A percentile compares a stretch with the other conserved stretches of the same genome.
phyloP scores from a whole-genome alignment of 148 eudicot genomes.

The Rhododendron simsii region DNA sequence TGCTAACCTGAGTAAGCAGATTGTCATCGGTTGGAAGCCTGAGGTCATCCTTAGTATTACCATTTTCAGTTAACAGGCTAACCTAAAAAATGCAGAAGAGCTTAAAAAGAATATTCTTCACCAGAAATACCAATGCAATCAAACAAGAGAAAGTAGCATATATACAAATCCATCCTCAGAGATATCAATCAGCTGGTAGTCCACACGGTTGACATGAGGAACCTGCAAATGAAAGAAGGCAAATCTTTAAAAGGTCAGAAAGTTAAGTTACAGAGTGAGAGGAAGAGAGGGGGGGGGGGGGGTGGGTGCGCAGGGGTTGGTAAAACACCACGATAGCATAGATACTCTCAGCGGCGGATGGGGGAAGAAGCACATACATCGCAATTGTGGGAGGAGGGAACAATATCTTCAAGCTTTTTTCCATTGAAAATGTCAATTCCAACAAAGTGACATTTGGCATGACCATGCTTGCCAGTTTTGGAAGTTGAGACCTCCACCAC shows the following conservation, averaged over 20 bases:
- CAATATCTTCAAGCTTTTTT: constrained; percentile 70
- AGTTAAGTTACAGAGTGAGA: no score
- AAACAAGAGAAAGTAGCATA: not conserved
- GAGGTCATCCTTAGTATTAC: constrained; percentile 81
- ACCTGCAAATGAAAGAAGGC: constrained; percentile 31
- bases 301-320: no score
- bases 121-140: not conserved
- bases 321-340: not conserved
- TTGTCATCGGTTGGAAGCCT: constrained; percentile 71
- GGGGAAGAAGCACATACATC: constrained; percentile 25
- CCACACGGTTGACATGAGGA: constrained; percentile 69
- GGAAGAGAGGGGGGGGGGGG: not conserved
- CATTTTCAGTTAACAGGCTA: constrained; percentile 73
- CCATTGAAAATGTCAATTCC: constrained; percentile 74
- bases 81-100: constrained; percentile 30
- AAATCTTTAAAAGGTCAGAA: not conserved
- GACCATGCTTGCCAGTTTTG: constrained; percentile 89
- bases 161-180: constrained; percentile 70
- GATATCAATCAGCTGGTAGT: constrained; percentile 74
- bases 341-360: constrained; percentile 23
- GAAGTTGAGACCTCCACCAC: constrained; percentile 90
- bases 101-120: not conserved
- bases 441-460: constrained; percentile 77
- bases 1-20: constrained; percentile 58
- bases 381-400: not conserved